Conservation (phyloP, 2,329 filamentous ascomycete species). For the Coniella lustricola region DNA sequence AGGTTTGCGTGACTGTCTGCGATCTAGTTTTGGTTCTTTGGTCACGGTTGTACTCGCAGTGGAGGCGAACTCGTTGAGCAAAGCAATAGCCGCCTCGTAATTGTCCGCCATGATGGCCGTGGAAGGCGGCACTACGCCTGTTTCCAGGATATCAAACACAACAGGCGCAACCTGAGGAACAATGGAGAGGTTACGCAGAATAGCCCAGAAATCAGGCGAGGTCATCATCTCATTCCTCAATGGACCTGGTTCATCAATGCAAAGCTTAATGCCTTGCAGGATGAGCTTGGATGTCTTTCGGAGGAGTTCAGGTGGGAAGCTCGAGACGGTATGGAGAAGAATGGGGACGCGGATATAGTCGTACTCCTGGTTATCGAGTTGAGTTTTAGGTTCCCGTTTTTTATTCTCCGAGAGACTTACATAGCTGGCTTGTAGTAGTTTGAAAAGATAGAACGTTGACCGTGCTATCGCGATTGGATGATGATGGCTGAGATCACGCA, state of each 20-base stretch:
- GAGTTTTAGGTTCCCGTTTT: slow-evolving; percentile 18
- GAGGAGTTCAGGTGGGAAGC: slow-evolving; percentile 70
- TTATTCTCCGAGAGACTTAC: slow-evolving; percentile 43
- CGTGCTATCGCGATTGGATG: slow-evolving; percentile 81
- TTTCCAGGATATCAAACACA: slow-evolving; percentile 83
- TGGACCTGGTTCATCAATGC: slow-evolving; percentile 69
- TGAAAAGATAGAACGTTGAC: slow-evolving; percentile 79
- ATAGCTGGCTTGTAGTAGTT: slow-evolving; percentile 75
- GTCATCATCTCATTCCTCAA: slow-evolving; percentile 89
- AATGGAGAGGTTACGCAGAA: slow-evolving; percentile 67
- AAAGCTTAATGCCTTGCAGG: slow-evolving; percentile 70
- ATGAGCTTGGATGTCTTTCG: slow-evolving; percentile 69
- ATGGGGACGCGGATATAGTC: slow-evolving; percentile 90
- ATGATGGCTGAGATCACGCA: slow-evolving; percentile 70
- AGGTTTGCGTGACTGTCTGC: slow-evolving; percentile 25
- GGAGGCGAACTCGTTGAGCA: slow-evolving; percentile 86
- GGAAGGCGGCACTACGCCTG: slow-evolving; percentile 64
- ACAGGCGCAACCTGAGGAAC: slow-evolving; percentile 64
- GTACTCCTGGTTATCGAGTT: slow-evolving; percentile 53
- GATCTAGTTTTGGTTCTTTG: slow-evolving; percentile 62
- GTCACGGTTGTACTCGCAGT: slow-evolving; percentile 67
- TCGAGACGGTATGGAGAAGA: slow-evolving; percentile 84
- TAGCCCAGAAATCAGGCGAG: slow-evolving; percentile 94
- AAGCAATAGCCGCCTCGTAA: slow-evolving; percentile 76
- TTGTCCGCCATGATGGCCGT: slow-evolving; percentile 90